Percentiles rank a stretch among this genome's conserved stretches.
These are phyloP conservation scores for Pichia sp. DNA, from an alignment of 1,139 yeast genomes.

Conservation along the genomic window DNA sequence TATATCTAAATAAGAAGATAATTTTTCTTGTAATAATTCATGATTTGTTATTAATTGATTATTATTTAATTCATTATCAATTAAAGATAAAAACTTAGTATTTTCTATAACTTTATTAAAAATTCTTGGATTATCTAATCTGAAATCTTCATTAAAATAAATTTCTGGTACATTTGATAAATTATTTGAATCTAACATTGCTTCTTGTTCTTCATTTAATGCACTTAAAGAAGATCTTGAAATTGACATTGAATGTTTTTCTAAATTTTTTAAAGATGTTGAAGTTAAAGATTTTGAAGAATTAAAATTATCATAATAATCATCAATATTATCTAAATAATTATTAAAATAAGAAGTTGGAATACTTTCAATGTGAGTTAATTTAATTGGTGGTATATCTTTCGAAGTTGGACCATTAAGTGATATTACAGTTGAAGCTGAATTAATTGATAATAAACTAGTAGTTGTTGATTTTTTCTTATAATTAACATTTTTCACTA, in stretches of 20 bases:
- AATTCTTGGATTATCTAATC: constrained; percentile 82
- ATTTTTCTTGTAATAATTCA: constrained; percentile 65
- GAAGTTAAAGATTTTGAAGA: constrained; percentile 43
- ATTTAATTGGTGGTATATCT: constrained; percentile 80
- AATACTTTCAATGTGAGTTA: constrained; percentile 53
- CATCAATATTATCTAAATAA: constrained; percentile 42
- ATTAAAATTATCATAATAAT: constrained; percentile 52
- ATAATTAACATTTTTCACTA: constrained; percentile 51
- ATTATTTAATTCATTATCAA: constrained; percentile 23
- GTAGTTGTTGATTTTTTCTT: constrained; percentile 32
- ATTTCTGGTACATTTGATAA: constrained; percentile 54
- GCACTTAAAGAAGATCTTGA: constrained; percentile 1
- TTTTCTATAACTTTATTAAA: constrained; percentile 69
- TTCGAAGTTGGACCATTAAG: constrained; percentile 64
- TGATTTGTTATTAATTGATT: constrained; percentile 36
- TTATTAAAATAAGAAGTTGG: constrained; percentile 42
- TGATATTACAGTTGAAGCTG: constrained; percentile 34
- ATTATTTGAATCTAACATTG: constrained; percentile 21
- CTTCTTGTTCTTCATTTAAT: constrained; percentile 21
- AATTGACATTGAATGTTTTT: background rate
- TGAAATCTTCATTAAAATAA: constrained; percentile 61
- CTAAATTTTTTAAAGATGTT: constrained; percentile 36
- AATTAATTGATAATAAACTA: constrained; percentile 26
- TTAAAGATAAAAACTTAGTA: constrained; percentile 30
- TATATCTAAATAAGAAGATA: constrained; percentile 76